Percentiles rank a stretch among this genome's conserved stretches.
Conservation (phyloP, 176 grass and related monocot species). For the Miscanthus lutarioriparius region DNA sequence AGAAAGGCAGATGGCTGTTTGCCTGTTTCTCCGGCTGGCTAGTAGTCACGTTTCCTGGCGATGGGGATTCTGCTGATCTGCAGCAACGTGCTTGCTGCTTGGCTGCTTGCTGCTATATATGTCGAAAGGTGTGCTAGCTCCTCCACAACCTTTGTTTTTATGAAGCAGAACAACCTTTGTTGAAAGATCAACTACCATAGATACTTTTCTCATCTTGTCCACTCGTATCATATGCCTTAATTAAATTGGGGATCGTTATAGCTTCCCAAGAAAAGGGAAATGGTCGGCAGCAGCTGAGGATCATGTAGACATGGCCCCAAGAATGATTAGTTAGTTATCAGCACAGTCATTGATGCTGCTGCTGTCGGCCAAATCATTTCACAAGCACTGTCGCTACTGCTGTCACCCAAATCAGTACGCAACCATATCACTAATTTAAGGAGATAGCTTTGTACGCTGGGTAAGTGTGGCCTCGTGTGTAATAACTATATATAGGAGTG, state of each 20-base stretch:
- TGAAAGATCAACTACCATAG: constrained; percentile 38
- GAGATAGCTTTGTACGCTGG: not conserved
- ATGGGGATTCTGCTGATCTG: constrained; percentile 38
- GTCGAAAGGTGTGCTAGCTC: constrained; percentile 45
- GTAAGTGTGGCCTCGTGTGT: not conserved
- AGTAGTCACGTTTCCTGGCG: constrained; percentile 16
- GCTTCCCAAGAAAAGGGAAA: constrained; percentile 33
- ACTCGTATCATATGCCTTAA: constrained; percentile 21
- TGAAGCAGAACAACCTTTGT: constrained; percentile 43
- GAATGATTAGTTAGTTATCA: constrained; percentile 50
- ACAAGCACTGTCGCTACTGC: constrained; percentile 1
- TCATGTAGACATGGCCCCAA: not conserved
- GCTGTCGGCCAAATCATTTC: constrained; percentile 30
- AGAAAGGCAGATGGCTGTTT: constrained; percentile 45
- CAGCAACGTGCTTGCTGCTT: constrained; percentile 24
- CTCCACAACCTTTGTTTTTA: constrained; percentile 45
- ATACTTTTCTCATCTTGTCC: constrained; percentile 43
- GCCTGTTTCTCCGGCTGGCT: constrained; percentile 33
- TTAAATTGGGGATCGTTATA: constrained; percentile 30
- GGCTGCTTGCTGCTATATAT: not conserved
- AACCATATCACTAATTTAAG: constrained; percentile 1
- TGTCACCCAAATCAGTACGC: constrained; percentile 22
- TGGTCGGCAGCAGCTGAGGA: constrained; percentile 36
- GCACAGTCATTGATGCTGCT: not conserved
- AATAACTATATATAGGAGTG: not conserved